These are phyloP conservation scores for Penicillium sp. DNA, from an alignment of 2,329 filamentous ascomycete genomes.

Conservation along the genomic window DNA sequence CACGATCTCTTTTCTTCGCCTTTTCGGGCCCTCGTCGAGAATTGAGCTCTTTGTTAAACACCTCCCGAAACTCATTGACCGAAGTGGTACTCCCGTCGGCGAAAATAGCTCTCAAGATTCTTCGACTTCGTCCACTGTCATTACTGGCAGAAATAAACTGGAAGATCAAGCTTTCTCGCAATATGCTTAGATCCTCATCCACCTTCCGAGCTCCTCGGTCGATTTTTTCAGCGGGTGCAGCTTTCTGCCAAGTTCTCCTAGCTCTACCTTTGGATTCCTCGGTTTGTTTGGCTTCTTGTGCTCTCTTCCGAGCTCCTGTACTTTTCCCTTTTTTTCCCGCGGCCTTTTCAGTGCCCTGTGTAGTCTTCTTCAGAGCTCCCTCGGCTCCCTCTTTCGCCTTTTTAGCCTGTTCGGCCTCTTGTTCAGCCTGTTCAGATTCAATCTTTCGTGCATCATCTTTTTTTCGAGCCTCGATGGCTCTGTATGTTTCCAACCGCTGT, in stretches of 20 bases:
- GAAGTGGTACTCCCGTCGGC: conserved; percentile 42
- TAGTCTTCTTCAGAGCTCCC: not conserved
- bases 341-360: not conserved
- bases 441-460: conserved; percentile 15
- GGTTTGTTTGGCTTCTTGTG: not conserved
- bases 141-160: conserved; percentile 40
- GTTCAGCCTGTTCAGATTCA: not conserved
- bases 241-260: not conserved
- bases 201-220: not conserved
- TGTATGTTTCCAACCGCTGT: conserved; percentile 26
- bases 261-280: not conserved
- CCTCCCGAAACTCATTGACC: conserved; percentile 44
- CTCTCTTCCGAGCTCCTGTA: not conserved
- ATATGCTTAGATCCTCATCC: conserved; percentile 14
- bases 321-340: not conserved
- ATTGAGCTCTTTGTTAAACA: conserved; percentile 48
- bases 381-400: not conserved
- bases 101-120: conserved; percentile 49
- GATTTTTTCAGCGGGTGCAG: not conserved
- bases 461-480: conserved; percentile 31
- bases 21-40: conserved; percentile 25
- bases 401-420: not conserved
- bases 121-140: conserved; percentile 36
- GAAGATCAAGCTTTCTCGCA: conserved; percentile 44
- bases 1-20: conserved; percentile 40